A percentile compares a stretch with the other conserved stretches of the same genome.
Conservation (phyloP, 164 flowering plant genomes). For the Macadamia integrifolia region DNA sequence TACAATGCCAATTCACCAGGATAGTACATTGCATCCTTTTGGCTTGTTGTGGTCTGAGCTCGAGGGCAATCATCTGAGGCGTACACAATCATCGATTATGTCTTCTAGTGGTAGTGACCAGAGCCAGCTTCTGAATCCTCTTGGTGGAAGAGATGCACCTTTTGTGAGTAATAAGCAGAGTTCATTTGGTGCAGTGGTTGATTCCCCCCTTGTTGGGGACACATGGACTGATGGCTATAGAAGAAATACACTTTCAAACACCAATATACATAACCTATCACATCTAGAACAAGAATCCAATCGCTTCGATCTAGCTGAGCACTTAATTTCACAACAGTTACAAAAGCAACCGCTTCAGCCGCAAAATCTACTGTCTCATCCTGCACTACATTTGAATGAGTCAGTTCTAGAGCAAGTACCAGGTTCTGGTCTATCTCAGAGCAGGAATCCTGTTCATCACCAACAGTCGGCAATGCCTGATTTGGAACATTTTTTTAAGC, state of each 20-base stretch:
- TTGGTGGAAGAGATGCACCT: constrained; percentile 27
- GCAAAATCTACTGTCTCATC: constrained; percentile 34
- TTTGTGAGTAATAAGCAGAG: constrained; percentile 14
- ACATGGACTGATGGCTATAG: constrained; percentile 48
- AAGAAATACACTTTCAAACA: constrained; percentile 28
- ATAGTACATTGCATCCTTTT: constrained; percentile 63
- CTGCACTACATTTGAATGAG: constrained; percentile 30
- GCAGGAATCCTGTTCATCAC: constrained; percentile 29
- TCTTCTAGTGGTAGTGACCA: constrained; percentile 24
- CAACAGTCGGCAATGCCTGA: constrained; percentile 43
- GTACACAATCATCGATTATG: constrained; percentile 32
- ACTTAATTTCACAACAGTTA: constrained; percentile 40
- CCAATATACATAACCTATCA: constrained; percentile 27
- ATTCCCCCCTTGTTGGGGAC: constrained; percentile 35
- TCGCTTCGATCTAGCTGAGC: constrained; percentile 44
- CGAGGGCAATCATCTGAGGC: constrained; percentile 38
- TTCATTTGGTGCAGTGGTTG: constrained; percentile 30
- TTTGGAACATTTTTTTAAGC: constrained; percentile 45
- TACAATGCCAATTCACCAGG: constrained; percentile 28
- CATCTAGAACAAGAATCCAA: constrained; percentile 40
- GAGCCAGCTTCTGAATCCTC: constrained; percentile 19
- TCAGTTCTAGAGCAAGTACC: constrained; percentile 43
- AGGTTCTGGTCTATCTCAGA: constrained; percentile 17
- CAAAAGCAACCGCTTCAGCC: constrained; percentile 57
- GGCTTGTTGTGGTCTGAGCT: constrained; percentile 82